A percentile compares a stretch with the other conserved stretches of the same genome.
phyloP scores from a whole-genome alignment of 805 yeast genomes.

The Naumovozyma baii region DNA sequence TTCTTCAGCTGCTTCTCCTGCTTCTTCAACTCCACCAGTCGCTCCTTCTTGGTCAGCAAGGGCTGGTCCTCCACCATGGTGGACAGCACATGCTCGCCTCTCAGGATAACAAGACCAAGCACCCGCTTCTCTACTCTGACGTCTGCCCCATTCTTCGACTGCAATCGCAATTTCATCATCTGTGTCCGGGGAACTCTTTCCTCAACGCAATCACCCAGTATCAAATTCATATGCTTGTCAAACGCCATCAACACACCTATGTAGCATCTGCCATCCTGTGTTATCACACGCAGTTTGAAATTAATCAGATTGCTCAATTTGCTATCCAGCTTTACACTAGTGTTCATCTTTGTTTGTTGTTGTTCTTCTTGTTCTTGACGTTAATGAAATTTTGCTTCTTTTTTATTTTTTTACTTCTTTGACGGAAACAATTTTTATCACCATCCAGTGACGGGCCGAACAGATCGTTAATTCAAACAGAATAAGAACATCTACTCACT shows the following conservation, averaged over 20 bases:
- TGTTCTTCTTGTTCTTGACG: too few relatives aligned
- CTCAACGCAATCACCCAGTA: constrained; percentile 77
- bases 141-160: constrained; percentile 21
- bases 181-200: constrained; percentile 59
- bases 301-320: constrained; percentile 52
- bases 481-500: neutral
- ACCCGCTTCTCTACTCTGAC: constrained; percentile 60
- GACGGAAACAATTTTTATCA: too few relatives aligned
- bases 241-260: constrained; percentile 78
- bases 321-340: constrained; percentile 20
- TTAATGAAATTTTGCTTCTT: too few relatives aligned
- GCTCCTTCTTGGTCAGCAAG: constrained; percentile 36
- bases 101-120: constrained; percentile 69
- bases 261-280: constrained; percentile 69
- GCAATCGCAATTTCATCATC: constrained; percentile 26
- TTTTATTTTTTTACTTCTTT: too few relatives aligned
- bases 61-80: constrained; percentile 51
- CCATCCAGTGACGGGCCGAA: too few relatives aligned
- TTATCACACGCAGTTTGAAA: constrained; percentile 61
- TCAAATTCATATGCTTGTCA: constrained; percentile 82
- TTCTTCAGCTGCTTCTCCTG: constrained; percentile 29
- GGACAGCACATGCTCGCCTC: constrained; percentile 83
- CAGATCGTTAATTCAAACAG: too few relatives aligned
- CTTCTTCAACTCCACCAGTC: constrained; percentile 24
- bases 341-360: too few relatives aligned